Evolutionary conservation across 345 rosid species (phyloP), one percentile per base, ranked within the genome.

Genomic region (Streptanthus diversifolius): DNA sequence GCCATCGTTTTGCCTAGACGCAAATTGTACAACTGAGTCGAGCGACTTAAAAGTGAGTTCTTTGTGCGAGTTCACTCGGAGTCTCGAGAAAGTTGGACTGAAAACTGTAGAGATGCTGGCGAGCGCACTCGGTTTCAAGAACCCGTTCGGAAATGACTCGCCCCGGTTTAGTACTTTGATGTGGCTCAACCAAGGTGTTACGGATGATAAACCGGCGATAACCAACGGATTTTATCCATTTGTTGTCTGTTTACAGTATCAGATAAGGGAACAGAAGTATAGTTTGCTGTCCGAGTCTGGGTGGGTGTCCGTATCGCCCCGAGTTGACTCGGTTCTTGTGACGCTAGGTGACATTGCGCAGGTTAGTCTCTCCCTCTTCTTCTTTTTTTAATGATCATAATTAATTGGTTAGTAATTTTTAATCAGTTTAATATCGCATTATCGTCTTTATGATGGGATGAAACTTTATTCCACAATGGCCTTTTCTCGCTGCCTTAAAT

Each of bases 271-370:
- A 62, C 79, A 57, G 74, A 84, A 85, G 59, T 82, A 75, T 18
- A 61, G 72, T 4, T 45, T 88, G 80, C 29, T 81, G 56, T 35
- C 81, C n/a, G 92, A 89, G 61, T 84, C 95, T 21, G 88, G 88
- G 27, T 79, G 76, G 88, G 86, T 80, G 10, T 54, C 81, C 2
- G 90, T 85, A 7, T 36, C 63, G 17, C 88, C 96, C 0, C 80
- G 82, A 68, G 83, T 82, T 57, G 87, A 81, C 72, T 88, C 95
- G 18, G 64, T 92, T 66, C 74, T 92, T 73, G 90, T 89, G 24
- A 84, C 88, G 2, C 17, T 84, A 1, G 96, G 96, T 22, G 98
- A 92, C 76, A 72, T 92, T 63, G 87, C 89, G 72, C 95, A 90
- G 77, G 98, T 84, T 47, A 73, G 82, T 30, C 15, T 57, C 4